Base-by-base conservation (phyloP, 108 stramenopile species). In the Cyclotella kingstonii region DNA sequence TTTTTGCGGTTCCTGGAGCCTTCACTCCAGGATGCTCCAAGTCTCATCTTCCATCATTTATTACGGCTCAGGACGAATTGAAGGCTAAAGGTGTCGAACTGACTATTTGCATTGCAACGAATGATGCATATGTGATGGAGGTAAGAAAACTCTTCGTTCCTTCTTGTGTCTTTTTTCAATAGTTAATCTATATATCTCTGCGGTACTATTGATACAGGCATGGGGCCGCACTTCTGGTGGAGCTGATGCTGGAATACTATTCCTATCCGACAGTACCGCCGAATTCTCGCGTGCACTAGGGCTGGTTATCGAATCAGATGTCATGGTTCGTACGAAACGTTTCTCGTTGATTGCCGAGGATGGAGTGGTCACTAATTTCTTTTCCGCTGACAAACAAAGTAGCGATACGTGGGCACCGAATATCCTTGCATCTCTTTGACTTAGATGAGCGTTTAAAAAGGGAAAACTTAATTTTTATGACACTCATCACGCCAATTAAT, bases 1-100 rank as follows among this genome's bases (percentile, higher is more conserved):
- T 95, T 41, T 90, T 95, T 67, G 90, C 89, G 25, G 89, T 95
- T n/a, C 94, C 94, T 0, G 94, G 94, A 15, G 94, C 94, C 11
- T 95, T 95, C 59, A 95, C 94, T 33, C 89, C 52, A 36, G 79
- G 79, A 17, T 95, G 90, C 59, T 74, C 70, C 58, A 95, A 95
- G 64, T 82, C 82, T 9, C 94, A 95, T 47, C 72, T 95, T 15
- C 90, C 94, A n/a, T 84, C 83, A 15, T 95, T 91, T 54, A 89
- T 95, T 41, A 60, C 76, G 18, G 87, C 85, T 5, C 76, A 85
- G 47, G 87, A 84, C 9, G 89, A 86, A 22, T 63, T 95, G 40
- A 89, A 87, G 67, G 81, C 48, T 0, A 91, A 89, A 70, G 94
- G 90, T 3, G 80, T 93, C 15, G 91, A 93, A 17, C 36, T 83